Evolutionary conservation across 331 rosid species (phyloP), one percentile per base, ranked within the genome.

Genomic region (Rhamnella rubrinervis): DNA sequence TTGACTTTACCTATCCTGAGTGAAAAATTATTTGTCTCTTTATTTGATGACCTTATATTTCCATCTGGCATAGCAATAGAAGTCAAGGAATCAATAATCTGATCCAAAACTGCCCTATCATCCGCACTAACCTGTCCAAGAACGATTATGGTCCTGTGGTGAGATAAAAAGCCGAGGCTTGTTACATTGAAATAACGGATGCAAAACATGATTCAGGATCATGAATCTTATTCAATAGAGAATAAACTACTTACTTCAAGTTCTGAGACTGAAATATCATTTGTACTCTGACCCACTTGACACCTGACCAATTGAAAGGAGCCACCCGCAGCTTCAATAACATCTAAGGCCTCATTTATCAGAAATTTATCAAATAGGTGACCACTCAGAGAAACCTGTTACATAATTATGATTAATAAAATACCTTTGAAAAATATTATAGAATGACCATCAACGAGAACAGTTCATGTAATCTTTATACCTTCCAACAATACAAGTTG

Each of bases 331-430:
- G 91, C 80, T 81, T 91, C 98, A 79, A 93, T 89, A 83, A 88
- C 91, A 82, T 93, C 98, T 65, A 93, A 85, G 80, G 98, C 97
- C 84, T 91, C 98, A 25, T 93, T 93, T 77, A 91, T 93, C 82
- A 91, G 71, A 91, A 93, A 87, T 74, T 80, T 73, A 70, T 87
- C 97, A 76, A 93, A 93, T 58, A 93, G 82, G 78, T 93, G 97
- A 71, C 98, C 98, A 59, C 86, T 91, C 73, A 93, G 78, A 71
- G 98, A 93, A 59, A 93, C 96, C 98, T 93, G 86, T 56, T 50
- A 75, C 49, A 12, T 11, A 44, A 44, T 44, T 44, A 44, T 44
- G 13, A 44, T 44, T 0, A 12, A 15, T 44, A 44, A 31, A 44
- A 44, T 44, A 44, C 49, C 49, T 0, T 44, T 11, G 0, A 40